phyloP scores from a whole-genome alignment of 108 stramenopile species.

The Aurantiochytrium sp. region DNA sequence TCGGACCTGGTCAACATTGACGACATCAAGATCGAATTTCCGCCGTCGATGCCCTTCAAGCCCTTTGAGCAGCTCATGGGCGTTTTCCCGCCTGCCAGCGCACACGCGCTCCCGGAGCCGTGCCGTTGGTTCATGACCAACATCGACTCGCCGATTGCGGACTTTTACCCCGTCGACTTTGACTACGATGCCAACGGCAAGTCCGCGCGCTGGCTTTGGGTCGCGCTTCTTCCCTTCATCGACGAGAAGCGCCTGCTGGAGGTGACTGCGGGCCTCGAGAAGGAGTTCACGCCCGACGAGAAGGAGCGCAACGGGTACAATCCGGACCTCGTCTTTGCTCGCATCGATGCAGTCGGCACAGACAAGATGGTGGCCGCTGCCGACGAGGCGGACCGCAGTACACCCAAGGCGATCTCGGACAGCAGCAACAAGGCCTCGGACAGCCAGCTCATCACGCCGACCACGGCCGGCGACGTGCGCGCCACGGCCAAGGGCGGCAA shows the following conservation, averaged over 20 bases:
- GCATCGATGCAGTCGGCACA: neutral
- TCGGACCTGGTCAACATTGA: constrained; percentile 91
- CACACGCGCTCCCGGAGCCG: constrained; percentile 88
- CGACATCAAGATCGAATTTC: constrained; percentile 71
- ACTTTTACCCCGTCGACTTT: constrained; percentile 89
- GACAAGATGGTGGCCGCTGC: constrained; percentile 10
- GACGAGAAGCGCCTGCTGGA: constrained; percentile 83
- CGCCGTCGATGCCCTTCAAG: constrained; percentile 76
- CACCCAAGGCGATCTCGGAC: no score
- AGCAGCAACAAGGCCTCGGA: no score
- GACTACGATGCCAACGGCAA: constrained; percentile 90
- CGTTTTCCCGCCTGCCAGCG: constrained; percentile 85
- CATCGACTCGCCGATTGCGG: constrained; percentile 83
- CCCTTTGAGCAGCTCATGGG: constrained; percentile 96
- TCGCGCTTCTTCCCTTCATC: constrained; percentile 95
- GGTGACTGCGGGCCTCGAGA: constrained; percentile 52
- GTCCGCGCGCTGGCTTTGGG: constrained; percentile 97
- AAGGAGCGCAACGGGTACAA: constrained; percentile 14
- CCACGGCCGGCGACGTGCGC: constrained; percentile 20
- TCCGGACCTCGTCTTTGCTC: constrained; percentile 13
- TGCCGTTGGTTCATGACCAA: constrained; percentile 82
- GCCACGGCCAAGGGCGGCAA: neutral
- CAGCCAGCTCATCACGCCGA: neutral
- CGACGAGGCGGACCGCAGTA: neutral
- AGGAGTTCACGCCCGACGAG: constrained; percentile 33